Evolutionary conservation across 179 eudicot species (phyloP), one percentile per base, ranked within the genome.

Genomic region (Carnegiea gigantea): DNA sequence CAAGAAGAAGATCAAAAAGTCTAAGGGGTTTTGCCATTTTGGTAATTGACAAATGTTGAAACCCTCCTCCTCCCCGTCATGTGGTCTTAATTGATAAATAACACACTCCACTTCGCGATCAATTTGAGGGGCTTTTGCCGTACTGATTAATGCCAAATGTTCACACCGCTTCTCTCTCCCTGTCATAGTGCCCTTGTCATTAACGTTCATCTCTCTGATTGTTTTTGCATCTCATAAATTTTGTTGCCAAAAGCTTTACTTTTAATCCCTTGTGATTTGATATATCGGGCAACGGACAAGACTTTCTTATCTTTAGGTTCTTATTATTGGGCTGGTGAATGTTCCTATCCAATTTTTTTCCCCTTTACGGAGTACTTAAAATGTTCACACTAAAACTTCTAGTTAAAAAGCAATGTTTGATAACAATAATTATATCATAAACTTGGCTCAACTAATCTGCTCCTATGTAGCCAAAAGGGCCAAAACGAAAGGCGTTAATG

Each of bases 11-110:
- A 9, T 62, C 28, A 67, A 67, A 67, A 67, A 67, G 71, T 67
- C 72, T 3, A 0, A 67, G 38, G 72, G 72, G 26, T 13, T 67
- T 67, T 10, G 72, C 72, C 72, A 67, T 67, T 11, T 67, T 67
- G 40, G 72, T 67, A 28, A 67, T 67, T 67, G 72, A 67, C 72
- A 67, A 67, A 67, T 67, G 72, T 67, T 67, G 72, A 67, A 28
- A 11, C 72, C 38, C 38, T 26, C 8, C 17, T 1, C 6, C 40
- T 28, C 72, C 38, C 72, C 40, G 40, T 67, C 38, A 12, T 67
- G 17, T 12, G 68, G 68, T 23, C 28, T 26, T 26, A 28, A 28
- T 26, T 28, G 17, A 28, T 67, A 67, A 26, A 26, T 67, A 67
- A 28, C 40, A 67, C 7, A 30, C 40, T 67, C 18, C 20, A 67